Base-by-base conservation (phyloP, 75 land plant species). In the Chamaecyparis obtusa region DNA sequence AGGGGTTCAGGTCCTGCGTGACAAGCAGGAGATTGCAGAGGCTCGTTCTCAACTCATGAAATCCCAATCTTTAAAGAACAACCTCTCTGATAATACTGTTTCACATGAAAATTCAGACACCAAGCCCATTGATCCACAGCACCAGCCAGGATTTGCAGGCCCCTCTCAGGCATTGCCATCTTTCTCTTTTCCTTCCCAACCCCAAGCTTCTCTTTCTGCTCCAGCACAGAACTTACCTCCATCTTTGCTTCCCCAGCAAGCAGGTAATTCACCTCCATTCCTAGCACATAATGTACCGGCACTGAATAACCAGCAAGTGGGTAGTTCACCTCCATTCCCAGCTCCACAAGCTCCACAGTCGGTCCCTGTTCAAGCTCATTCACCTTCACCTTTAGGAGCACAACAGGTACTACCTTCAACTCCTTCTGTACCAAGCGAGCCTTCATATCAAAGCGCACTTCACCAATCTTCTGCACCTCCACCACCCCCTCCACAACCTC, bases 11-110 rank as follows among this genome's bases (percentile, higher is more conserved):
- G 88, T 92, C 27, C 35, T 98, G 60, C 93, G 91, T 44, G 99
- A 95, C 77, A 96, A 92, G 90, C 99, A 97, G 89, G 96, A 96
- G 77, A 88, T 88, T 74, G 82, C 90, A 9, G 97, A 96, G 14
- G 93, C 97, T 71, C 96, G 93, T 44, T 82, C 91, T 8, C 92
- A 94, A 56, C 90, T 93, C 48, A 83, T 84, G 33, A 92, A 95
- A 91, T 87, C 95, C 32, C 93, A 94, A 84, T 46, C 74, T 11
- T 84, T 92, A 17, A 88, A 91, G 88, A 82, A 24, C 24, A 89
- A 77, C 5, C 87, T 86, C 14, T 78, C 83, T 81, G 83, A 81
- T 41, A 44, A 24, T 10, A 39, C 44, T 81, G 30, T 76, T 10
- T 32, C 88, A 24, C 43, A 36, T 17, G 88, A 91, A 84, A 89